Evolutionary conservation across 2,329 filamentous ascomycete genomes (phyloP), one percentile per base, ranked within the genome.

Genomic region (Claviceps quebecensis): DNA sequence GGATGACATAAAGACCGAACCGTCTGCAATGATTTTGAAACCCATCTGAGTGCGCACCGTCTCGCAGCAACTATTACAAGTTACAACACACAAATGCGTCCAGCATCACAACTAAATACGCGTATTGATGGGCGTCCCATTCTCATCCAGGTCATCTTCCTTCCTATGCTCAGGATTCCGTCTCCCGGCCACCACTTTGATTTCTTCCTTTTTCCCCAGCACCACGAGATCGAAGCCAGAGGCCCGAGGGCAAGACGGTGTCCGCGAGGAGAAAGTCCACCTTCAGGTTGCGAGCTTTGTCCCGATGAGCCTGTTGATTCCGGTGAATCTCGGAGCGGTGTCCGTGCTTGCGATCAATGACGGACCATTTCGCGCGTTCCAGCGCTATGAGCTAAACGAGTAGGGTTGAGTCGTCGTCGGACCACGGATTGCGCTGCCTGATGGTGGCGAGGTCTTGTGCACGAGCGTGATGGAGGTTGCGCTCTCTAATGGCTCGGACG

Each of bases 281-380:
- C 65, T 80, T 80, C 51, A 78, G 56, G 52, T 77, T 72, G 48
- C 77, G 72, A n/a, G 77, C 77, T 62, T 74, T 76, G 67, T 80
- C 77, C 6, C 77, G 75, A 52, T 76, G 69, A 4, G 74, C 72
- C 60, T 79, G 76, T 63, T 79, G 76, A 57, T 73, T 71, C 48
- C 76, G 73, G 2, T 59, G 59, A 16, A 63, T 56, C 44, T 74
- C 65, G 50, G 77, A 77, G 2, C 52, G 52, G 17, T 65, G 34
- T 0, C 58, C 57, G 29, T 67, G 62, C 5, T 58, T 41, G 26
- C 55, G 58, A 52, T 67, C 56, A 2, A 69, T 69, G 39, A 11
- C 16, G 44, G 65, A 48, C 66, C 66, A 69, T 7, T 49, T 50
- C 17, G 60, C 61, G 16, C 57, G 51, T 19, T 52, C 56, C 16